Evolutionary conservation across 176 grass and related monocot genomes (phyloP), one percentile per base, ranked within the genome.

Genomic region (Panicum miliaceum): DNA sequence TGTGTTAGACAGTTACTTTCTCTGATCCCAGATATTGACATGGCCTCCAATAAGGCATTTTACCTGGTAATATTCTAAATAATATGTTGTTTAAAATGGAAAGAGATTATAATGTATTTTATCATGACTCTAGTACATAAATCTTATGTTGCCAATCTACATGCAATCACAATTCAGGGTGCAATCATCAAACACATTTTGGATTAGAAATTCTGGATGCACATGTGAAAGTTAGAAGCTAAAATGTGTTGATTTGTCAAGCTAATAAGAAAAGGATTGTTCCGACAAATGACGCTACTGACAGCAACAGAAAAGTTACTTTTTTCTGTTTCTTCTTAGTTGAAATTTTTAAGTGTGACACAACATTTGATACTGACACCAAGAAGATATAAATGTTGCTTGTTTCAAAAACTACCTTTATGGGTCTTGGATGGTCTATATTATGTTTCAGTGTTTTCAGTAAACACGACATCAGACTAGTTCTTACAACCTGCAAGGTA

Each of bases 371-470:
- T 67, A 53, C 53, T 67, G 79, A 67, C 36, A 64, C 23, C 62
- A 76, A 53, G 20, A 34, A 85, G 10, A 81, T n/a, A 48, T n/a
- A 38, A 34, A 64, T 46, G 23, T 47, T 53, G 46, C 23, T 58
- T 78, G n/a, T 58, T 74, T 79, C 71, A 25, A 41, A 13, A 76
- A 42, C 20, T 90, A 96, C 96, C 91, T 99, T 99, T 76, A 99
- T 92, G 59, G 96, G 93, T 81, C 96, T 96, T 62, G 93, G 93
- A 76, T 99, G 96, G 45, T 96, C 96, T 73, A 96, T 89, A 81
- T 99, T 99, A 85, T 99, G 91, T 86, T 99, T 99, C 90, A 99
- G 40, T 41, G 96, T 94, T 87, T 99, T 99, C 78, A 99, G 79
- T 79, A 96, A 99, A 80, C 89, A 91, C 37, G 96, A 90, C 91